These are phyloP conservation scores for Candolleomyces efflorescens DNA, from an alignment of 768 basidiomycete species.

Conservation along the genomic window DNA sequence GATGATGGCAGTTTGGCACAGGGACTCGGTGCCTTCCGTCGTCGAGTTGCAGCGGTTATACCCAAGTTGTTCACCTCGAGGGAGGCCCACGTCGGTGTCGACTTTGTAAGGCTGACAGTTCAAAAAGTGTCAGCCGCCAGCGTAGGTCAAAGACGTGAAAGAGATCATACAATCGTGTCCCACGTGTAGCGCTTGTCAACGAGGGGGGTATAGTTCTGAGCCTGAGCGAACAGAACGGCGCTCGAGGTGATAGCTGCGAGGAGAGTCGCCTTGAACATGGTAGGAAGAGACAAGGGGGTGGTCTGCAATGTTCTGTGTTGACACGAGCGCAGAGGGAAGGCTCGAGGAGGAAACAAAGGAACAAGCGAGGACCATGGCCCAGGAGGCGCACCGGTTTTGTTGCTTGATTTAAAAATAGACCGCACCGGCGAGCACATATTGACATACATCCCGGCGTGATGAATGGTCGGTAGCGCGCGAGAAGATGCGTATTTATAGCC, in stretches of 20 bases:
- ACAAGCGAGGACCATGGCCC: too few species aligned
- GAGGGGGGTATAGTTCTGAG: slow-evolving; percentile 5
- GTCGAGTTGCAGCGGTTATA: slow-evolving; percentile 69
- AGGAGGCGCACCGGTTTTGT: too few species aligned
- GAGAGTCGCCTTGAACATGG: neutral
- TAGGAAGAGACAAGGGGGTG: neutral
- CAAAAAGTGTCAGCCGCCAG: neutral
- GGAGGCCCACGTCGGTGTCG: slow-evolving; percentile 25
- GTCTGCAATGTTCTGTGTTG: too few species aligned
- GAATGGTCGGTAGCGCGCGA: too few species aligned
- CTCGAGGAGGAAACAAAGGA: too few species aligned
- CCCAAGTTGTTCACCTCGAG: slow-evolving; percentile 46
- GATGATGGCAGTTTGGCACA: slow-evolving; percentile 57
- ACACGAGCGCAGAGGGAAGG: too few species aligned
- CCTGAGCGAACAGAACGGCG: neutral
- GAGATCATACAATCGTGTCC: slow-evolving; percentile 13
- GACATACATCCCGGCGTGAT: too few species aligned
- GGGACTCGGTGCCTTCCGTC: slow-evolving; percentile 54
- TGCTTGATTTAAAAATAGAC: too few species aligned
- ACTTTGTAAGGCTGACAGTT: slow-evolving; percentile 23
- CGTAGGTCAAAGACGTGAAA: neutral
- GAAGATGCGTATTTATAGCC: too few species aligned
- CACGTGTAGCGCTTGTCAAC: slow-evolving; percentile 14
- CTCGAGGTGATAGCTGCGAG: neutral
- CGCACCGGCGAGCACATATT: too few species aligned